Evolutionary conservation across 2,329 filamentous ascomycete genomes (phyloP), one percentile per base, ranked within the genome.

Genomic region (Neopestalotiopsis sp.): DNA sequence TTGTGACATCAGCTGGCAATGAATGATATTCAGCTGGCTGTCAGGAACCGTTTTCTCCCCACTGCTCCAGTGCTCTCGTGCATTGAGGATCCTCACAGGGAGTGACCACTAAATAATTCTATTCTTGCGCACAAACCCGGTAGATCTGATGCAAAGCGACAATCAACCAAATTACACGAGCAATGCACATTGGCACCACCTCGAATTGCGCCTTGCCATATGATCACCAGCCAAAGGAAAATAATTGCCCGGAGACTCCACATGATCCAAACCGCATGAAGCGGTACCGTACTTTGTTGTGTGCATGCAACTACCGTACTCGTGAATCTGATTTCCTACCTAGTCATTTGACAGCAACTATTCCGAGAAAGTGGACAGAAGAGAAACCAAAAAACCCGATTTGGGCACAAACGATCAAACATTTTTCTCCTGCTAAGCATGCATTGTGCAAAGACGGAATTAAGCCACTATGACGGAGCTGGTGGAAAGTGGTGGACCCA

Each of bases 391-490:
- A 5, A 3, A 14, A 14, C 45, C 20, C 17, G 14, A 53, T 9
- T n/a, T 38, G 34, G 34, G 34, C 34, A 38, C 34, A 38, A 38
- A 38, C 45, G 45, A 53, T 53, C 45, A 53, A 53, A 53, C 45
- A 53, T n/a, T 9, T 53, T 20, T 20, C 17, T 53, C 14, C 45
- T 53, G 45, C 45, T 53, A n/a, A 53, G 45, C 14, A 53, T n/a
- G 45, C 14, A 53, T n/a, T 53, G 45, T 20, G 45, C 45, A 17
- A 53, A n/a, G 45, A 59, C 57, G 30, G 57, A 30, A 34, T 30
- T 40, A 45, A 64, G 61, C 61, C 61, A 45, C 61, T 24, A 49
- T 64, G 61, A 64, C 40, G 40, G 61, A 64, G 61, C 61, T 64
- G 61, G 49, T 49, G 38, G 57, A 17, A n/a, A 64, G 40, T 30